These are phyloP conservation scores for Steccherinum ochraceum DNA, from an alignment of 768 basidiomycete species.

Conservation along the genomic window DNA sequence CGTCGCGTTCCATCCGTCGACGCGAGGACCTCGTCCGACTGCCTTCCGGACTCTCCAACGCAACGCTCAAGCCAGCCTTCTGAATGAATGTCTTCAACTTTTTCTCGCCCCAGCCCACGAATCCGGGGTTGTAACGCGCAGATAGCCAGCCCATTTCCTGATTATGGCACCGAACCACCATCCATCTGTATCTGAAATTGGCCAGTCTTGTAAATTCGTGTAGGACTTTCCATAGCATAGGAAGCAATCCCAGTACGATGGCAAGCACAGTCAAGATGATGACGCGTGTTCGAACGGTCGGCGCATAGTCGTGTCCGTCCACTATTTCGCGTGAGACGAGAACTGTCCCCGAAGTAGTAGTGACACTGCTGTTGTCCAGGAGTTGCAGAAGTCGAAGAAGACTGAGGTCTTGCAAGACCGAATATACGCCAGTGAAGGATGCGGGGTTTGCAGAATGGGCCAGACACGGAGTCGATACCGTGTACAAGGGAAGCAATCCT, in stretches of 20 bases:
- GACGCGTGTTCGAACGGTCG: constrained; percentile 51
- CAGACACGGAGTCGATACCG: constrained; percentile 64
- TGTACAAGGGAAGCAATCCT: constrained; percentile 69
- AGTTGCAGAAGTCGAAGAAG: constrained; percentile 66
- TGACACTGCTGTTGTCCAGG: constrained; percentile 30
- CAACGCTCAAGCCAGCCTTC: constrained; percentile 59
- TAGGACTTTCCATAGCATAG: constrained; percentile 59
- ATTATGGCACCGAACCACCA: constrained; percentile 55
- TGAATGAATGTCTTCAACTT: constrained; percentile 62
- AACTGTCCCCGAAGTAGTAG: constrained; percentile 24
- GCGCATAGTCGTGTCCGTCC: constrained; percentile 29
- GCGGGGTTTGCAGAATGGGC: constrained; percentile 40
- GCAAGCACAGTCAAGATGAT: constrained; percentile 63
- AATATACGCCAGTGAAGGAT: constrained; percentile 51
- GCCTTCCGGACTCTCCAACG: constrained; percentile 32
- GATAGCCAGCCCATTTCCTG: constrained; percentile 76
- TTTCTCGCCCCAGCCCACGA: constrained; percentile 69
- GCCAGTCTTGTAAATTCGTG: constrained; percentile 55
- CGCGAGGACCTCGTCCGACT: constrained; percentile 17
- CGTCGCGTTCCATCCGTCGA: constrained; percentile 27
- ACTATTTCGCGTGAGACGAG: constrained; percentile 28
- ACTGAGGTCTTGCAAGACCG: constrained; percentile 69
- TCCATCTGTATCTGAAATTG: constrained; percentile 52
- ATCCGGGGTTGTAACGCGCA: constrained; percentile 55
- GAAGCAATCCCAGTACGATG: constrained; percentile 55